Base-by-base conservation (phyloP, 176 grass and related monocot species). In the Oryza meridionalis region DNA sequence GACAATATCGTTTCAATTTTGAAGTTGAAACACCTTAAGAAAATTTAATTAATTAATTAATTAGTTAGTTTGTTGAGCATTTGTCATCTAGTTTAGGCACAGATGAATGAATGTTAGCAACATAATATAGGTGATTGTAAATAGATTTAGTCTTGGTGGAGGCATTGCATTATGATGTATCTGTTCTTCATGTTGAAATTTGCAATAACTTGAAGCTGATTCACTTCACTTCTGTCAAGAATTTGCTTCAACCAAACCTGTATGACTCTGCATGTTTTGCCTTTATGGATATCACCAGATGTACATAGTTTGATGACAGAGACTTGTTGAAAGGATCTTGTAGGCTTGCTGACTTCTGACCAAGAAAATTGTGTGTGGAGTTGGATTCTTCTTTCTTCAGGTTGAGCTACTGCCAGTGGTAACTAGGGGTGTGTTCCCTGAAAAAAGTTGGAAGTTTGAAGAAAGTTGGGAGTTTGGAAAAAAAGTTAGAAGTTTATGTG, bases 121-220 rank as follows among this genome's bases (percentile, higher is more conserved):
- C 8, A 14, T 74, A 51, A 59, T 73, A 74, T 78, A 86, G 67
- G 46, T 68, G 79, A 73, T 74, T 74, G 88, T 83, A 83, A 74
- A 86, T 86, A 86, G 42, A 61, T 65, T 17, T 77, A 78, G 74
- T 53, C 67, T 11, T 86, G 46, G 46, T 59, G 72, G 83, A 45
- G 13, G 25, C 45, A 82, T 66, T 73, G 81, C 16, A 78, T 78
- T 73, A 58, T 68, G 79, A 74, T 78, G 35, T 72, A 73, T 73
- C 64, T 73, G 79, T 90, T 85, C 70, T 65, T 70, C 42, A 81
- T 80, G 21, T 66, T 58, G 33, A 22, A 62, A 62, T 64, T 66
- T 58, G 24, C 19, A 9, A 22, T 70, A 33, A 27, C 46, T 46
- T 45, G 19, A 55, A 44, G 70, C 72, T 73, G 73, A 67, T 78